These are phyloP conservation scores for Paraurostyla sp. DNA, from an alignment of 73 alveolate species.

Conservation along the genomic window DNA sequence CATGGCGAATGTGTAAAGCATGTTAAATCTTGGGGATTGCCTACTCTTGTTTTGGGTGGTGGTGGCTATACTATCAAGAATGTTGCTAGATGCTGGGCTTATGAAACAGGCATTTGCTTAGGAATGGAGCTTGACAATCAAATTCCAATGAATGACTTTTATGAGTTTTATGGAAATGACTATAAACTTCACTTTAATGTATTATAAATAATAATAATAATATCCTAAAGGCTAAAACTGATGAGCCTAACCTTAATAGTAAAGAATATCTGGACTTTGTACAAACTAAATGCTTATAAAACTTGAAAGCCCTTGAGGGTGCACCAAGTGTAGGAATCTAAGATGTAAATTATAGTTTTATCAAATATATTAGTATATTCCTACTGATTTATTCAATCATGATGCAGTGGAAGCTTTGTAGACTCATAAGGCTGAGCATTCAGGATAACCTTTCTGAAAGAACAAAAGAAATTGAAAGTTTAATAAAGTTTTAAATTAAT, in stretches of 20 bases:
- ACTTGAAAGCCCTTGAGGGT: slow-evolving; percentile 74
- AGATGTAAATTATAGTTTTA: slow-evolving; percentile 18
- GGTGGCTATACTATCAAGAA: slow-evolving; percentile 99
- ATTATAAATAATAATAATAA: neutral
- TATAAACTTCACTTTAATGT: slow-evolving; percentile 73
- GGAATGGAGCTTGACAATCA: slow-evolving; percentile 83
- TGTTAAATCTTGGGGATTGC: slow-evolving; percentile 94
- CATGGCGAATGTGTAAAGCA: slow-evolving; percentile 97
- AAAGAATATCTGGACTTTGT: slow-evolving; percentile 71
- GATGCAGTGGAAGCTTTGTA: slow-evolving; percentile 56
- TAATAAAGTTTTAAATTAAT: neutral
- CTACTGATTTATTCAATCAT: slow-evolving; percentile 69
- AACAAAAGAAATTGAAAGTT: neutral
- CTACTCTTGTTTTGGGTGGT: slow-evolving; percentile 97
- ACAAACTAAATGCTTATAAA: slow-evolving; percentile 72
- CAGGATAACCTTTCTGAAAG: slow-evolving; percentile 8
- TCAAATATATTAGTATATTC: slow-evolving; percentile 13
- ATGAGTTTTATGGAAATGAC: slow-evolving; percentile 88
- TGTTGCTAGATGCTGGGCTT: slow-evolving; percentile 98
- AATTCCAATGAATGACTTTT: slow-evolving; percentile 79
- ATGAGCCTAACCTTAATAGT: slow-evolving; percentile 57
- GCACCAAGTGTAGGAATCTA: slow-evolving; percentile 79
- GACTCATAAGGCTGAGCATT: slow-evolving; percentile 36
- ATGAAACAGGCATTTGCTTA: slow-evolving; percentile 96
- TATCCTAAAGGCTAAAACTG: neutral